phyloP scores from a whole-genome alignment of 2,329 filamentous ascomycete genomes.

The Aurifilum marmelostoma region DNA sequence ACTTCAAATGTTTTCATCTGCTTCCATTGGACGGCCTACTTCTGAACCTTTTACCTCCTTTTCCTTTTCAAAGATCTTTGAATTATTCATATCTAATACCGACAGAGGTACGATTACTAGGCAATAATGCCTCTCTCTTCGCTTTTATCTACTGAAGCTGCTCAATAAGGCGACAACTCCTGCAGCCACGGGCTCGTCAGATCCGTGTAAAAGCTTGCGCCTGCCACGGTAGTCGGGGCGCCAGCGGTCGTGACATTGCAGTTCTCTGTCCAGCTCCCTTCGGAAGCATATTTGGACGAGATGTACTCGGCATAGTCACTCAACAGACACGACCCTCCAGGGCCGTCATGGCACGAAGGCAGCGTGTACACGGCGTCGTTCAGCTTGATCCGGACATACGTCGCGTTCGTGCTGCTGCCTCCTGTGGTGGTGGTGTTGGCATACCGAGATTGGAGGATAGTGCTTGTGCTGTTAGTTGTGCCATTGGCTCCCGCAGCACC shows the following conservation, averaged over 20 bases:
- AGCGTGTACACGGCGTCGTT: slow-evolving; percentile 68
- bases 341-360: slow-evolving; percentile 57
- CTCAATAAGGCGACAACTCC: slow-evolving; percentile 24
- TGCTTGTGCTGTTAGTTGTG: slow-evolving; percentile 20
- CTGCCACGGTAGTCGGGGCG: slow-evolving; percentile 46
- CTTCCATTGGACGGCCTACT: too few species aligned
- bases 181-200: slow-evolving; percentile 44
- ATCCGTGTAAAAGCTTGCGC: slow-evolving; percentile 55
- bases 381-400: slow-evolving; percentile 59
- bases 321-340: slow-evolving; percentile 56
- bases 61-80: background rate
- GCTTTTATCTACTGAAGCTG: background rate
- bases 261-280: slow-evolving; percentile 53
- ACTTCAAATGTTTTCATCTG: background rate
- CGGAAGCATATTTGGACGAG: slow-evolving; percentile 47
- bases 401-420: slow-evolving; percentile 36
- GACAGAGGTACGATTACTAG: background rate
- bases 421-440: slow-evolving; percentile 20
- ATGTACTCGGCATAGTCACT: slow-evolving; percentile 50
- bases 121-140: background rate
- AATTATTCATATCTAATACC: background rate
- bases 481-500: slow-evolving; percentile 7
- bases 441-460: slow-evolving; percentile 9
- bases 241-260: slow-evolving; percentile 50
- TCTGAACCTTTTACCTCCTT: too few species aligned